A percentile compares a stretch with the other conserved stretches of the same genome.
Conservation (phyloP, 176 grass and related monocot species). For the Triticum monococcum region DNA sequence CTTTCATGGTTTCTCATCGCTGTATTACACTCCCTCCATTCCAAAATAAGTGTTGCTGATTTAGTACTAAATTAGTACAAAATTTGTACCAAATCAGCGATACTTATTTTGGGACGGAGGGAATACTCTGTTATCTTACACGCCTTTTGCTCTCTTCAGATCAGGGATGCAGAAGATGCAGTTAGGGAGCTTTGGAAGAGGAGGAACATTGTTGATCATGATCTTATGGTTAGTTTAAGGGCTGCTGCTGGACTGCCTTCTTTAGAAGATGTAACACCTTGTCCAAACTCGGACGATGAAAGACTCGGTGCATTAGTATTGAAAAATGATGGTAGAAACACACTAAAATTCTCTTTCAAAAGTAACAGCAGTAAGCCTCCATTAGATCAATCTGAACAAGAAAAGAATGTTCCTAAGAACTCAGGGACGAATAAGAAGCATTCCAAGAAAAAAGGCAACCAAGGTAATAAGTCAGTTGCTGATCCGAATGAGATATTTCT, state of each 20-base stretch:
- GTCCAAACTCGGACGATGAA: constrained; percentile 70
- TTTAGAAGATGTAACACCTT: constrained; percentile 47
- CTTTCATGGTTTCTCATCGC: constrained; percentile 17
- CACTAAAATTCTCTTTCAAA: constrained; percentile 91
- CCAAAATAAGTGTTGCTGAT: too few species aligned
- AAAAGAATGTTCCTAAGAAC: constrained; percentile 48
- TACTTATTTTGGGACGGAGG: too few species aligned
- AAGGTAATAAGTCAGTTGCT: constrained; percentile 38
- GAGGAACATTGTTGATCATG: constrained; percentile 66
- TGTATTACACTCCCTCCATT: not conserved
- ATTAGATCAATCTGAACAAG: constrained; percentile 53
- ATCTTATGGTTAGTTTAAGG: constrained; percentile 77
- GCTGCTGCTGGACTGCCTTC: constrained; percentile 81
- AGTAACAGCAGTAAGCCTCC: constrained; percentile 59
- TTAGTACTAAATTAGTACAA: too few species aligned
- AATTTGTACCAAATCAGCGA: too few species aligned
- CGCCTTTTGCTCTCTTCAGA: constrained; percentile 47
- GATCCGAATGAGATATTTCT: constrained; percentile 55
- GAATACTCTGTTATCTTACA: constrained; percentile 14
- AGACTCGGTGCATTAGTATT: constrained; percentile 49
- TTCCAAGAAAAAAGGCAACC: constrained; percentile 67
- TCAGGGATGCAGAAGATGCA: constrained; percentile 91
- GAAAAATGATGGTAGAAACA: constrained; percentile 77
- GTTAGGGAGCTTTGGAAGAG: constrained; percentile 94
- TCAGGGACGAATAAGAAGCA: constrained; percentile 61